phyloP scores from a whole-genome alignment of 2,329 filamentous ascomycete species.

The Ilyonectria mors-panacis region DNA sequence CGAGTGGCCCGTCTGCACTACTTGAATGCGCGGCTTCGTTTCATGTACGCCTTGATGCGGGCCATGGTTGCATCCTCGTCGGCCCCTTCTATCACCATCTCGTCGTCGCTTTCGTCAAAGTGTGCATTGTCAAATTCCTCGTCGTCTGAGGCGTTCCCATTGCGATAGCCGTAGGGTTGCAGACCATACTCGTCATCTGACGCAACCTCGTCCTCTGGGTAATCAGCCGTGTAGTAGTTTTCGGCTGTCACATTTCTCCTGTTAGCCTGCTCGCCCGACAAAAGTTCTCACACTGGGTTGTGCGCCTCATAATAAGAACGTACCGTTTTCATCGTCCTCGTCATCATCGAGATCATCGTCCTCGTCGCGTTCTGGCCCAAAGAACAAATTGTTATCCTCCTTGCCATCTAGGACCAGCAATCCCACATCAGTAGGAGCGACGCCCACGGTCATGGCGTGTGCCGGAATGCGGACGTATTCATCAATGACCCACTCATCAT shows the following conservation, averaged over 20 bases:
- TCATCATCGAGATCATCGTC: constrained; percentile 72
- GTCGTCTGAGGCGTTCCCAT: constrained; percentile 67
- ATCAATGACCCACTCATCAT: constrained; percentile 73
- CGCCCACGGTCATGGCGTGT: constrained; percentile 62
- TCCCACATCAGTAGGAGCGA: constrained; percentile 67
- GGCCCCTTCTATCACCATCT: constrained; percentile 55
- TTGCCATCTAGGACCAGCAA: constrained; percentile 71
- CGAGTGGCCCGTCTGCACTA: constrained; percentile 31
- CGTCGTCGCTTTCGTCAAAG: constrained; percentile 56
- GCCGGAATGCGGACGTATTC: constrained; percentile 75
- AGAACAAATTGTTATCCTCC: constrained; percentile 73
- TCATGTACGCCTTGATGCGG: constrained; percentile 57
- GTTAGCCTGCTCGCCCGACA: constrained; percentile 30
- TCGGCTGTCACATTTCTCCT: constrained; percentile 67
- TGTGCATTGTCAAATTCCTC: constrained; percentile 66
- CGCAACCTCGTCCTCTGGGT: constrained; percentile 84
- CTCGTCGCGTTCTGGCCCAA: constrained; percentile 71
- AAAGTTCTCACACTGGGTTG: constrained; percentile 19
- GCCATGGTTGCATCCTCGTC: constrained; percentile 58
- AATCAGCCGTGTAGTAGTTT: constrained; percentile 84
- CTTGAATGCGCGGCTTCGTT: constrained; percentile 50
- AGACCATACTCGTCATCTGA: constrained; percentile 71
- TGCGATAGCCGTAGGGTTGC: constrained; percentile 69
- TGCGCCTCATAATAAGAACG: constrained; percentile 33
- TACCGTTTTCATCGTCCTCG: constrained; percentile 78